Conservation (phyloP, 805 yeast species). For the Yarrowia alimentaria region DNA sequence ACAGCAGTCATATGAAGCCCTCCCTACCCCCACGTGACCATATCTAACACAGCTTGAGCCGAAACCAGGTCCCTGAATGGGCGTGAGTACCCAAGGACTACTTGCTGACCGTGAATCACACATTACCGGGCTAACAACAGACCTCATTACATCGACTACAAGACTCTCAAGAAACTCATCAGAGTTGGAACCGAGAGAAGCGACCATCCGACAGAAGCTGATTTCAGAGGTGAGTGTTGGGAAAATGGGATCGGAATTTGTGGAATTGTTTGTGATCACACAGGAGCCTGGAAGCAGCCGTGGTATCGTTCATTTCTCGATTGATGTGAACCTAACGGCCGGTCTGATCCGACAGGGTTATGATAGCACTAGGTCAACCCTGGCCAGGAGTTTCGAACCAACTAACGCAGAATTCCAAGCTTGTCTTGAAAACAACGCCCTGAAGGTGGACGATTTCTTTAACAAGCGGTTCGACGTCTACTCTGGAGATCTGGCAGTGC, state of each 20-base stretch:
- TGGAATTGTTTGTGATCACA: too few relatives aligned
- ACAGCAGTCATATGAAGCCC: too few relatives aligned
- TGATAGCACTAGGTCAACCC: too few relatives aligned
- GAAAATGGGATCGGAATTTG: slow-evolving; percentile 34
- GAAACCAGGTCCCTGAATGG: slow-evolving; percentile 97
- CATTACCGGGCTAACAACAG: slow-evolving; percentile 33
- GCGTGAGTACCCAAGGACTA: slow-evolving; percentile 38
- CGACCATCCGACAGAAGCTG: slow-evolving; percentile 43
- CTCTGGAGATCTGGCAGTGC: slow-evolving; percentile 57
- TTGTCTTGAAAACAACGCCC: slow-evolving; percentile 76
- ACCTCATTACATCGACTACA: slow-evolving; percentile 78
- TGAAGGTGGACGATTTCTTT: slow-evolving; percentile 76
- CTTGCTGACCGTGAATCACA: not conserved
- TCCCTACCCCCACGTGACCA: not conserved
- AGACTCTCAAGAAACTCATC: slow-evolving; percentile 75
- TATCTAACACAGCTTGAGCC: slow-evolving; percentile 45
- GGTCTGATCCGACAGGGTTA: too few relatives aligned
- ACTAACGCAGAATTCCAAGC: slow-evolving; percentile 63
- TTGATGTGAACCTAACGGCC: too few relatives aligned
- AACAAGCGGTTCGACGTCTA: slow-evolving; percentile 72
- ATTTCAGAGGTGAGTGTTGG: slow-evolving; percentile 28
- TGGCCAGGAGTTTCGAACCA: too few relatives aligned
- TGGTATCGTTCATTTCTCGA: too few relatives aligned
- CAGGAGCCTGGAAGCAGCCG: too few relatives aligned
- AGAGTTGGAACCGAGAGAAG: slow-evolving; percentile 42